Conservation (phyloP, 345 rosid species). For the Camelina sativa region DNA sequence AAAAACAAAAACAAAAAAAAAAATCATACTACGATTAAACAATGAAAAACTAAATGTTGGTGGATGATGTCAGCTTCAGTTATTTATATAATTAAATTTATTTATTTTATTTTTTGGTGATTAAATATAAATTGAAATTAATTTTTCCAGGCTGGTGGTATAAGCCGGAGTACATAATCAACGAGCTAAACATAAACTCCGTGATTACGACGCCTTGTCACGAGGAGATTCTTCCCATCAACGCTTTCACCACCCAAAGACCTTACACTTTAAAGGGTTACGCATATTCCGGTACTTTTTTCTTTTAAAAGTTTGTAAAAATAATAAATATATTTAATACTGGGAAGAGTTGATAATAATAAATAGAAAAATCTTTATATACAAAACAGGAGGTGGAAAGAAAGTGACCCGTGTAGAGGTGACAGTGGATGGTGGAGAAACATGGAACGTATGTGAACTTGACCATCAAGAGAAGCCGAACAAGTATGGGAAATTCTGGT, state of each 20-base stretch:
- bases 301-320: neutral
- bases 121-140: neutral
- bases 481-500: conserved; percentile 78
- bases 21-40: neutral
- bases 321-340: neutral
- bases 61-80: conserved; percentile 7
- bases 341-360: neutral
- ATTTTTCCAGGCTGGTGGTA: conserved; percentile 88
- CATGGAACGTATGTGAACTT: conserved; percentile 76
- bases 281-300: conserved; percentile 77
- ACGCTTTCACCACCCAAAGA: conserved; percentile 82
- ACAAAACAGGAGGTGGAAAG: conserved; percentile 75
- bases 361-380: neutral
- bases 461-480: conserved; percentile 75
- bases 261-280: conserved; percentile 82
- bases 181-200: conserved; percentile 91
- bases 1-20: neutral
- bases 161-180: conserved; percentile 82
- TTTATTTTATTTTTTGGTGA: neutral
- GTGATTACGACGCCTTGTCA: conserved; percentile 87
- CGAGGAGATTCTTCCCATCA: conserved; percentile 81
- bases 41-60: conserved; percentile 3
- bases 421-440: conserved; percentile 84
- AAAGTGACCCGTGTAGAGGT: conserved; percentile 94
- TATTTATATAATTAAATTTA: neutral